Evolutionary conservation across 2,329 filamentous ascomycete genomes (phyloP), one percentile per base, ranked within the genome.

Genomic region (Akanthomyces muscarius): DNA sequence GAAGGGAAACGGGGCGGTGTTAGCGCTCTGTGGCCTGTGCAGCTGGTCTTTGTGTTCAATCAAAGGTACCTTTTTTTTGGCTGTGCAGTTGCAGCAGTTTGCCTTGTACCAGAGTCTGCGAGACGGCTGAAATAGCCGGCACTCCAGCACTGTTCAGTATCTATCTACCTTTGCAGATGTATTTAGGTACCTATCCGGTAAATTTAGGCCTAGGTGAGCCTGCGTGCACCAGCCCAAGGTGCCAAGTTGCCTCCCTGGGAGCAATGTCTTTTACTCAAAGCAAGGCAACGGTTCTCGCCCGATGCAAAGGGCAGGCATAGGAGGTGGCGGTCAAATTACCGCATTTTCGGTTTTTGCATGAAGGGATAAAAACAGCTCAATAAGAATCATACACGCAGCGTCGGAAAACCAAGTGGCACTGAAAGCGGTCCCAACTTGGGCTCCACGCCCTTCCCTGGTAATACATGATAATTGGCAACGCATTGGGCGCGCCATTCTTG

Each of bases 1-100:
- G 63, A 47, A 59, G 25, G 38, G 45, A 54, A 62, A 62, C 23
- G 52, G 63, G 42, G 64, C 66, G 52, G 61, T 63, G 64, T 66
- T 63, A 18, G 63, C 62, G 42, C 61, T 50, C 38, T 65, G 62
- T 45, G 62, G 62, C 38, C 67, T 65, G 58, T 66, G 63, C 16
- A 64, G 68, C 48, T 30, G 51, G 60, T 25, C 38, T 25, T 45
- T 45, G 41, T 41, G 14, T 36, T 36, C 6, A 36, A n/a, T 23
- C 14, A 6, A n/a, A 21, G 58, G 58, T 36, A 61, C 48, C 33
- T 23, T 53, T 14, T 41, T 33, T 53, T 21, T 25, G 47, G 47
- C 57, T 45, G 18, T 14, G 7, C n/a, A 28, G n/a, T n/a, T 50
- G 25, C 48, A 28, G 36, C 38, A 3, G 4, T 36, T 33, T 23